Evolutionary conservation across 257 asterid species (phyloP).

Genomic region (Apocynum venetum): DNA sequence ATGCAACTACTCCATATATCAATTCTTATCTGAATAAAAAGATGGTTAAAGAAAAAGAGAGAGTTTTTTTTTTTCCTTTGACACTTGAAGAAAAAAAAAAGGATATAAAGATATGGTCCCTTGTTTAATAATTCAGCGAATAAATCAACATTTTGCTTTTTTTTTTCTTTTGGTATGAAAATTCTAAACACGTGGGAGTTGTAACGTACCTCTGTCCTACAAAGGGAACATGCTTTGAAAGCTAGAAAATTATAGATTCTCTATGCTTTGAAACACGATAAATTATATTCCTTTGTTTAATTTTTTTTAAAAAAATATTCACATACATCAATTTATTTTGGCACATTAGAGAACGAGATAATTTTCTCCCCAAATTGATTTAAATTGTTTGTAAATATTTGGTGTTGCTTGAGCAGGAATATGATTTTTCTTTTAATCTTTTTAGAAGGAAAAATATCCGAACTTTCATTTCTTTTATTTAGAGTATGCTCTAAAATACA

Average conservation of each 20-base stretch:
- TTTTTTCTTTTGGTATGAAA: background rate
- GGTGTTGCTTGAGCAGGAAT: no score
- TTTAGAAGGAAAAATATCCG: no score
- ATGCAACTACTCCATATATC: slow-evolving; percentile 1
- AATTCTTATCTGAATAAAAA: background rate
- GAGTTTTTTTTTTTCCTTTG: background rate
- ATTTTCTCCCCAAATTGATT: background rate
- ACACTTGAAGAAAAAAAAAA: background rate
- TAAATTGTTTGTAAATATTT: no score
- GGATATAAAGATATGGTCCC: background rate
- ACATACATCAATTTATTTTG: background rate
- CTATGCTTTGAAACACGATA: no score
- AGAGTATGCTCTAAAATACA: no score
- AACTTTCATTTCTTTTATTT: no score
- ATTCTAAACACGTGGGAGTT: background rate
- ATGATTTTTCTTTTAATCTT: no score
- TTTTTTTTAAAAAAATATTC: no score
- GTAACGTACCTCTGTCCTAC: background rate
- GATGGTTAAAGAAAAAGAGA: background rate
- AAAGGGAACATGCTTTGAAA: background rate
- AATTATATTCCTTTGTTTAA: no score
- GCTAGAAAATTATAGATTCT: background rate
- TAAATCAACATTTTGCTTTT: slow-evolving; percentile 1
- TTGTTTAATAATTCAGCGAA: slow-evolving; percentile 5
- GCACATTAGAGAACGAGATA: background rate